These are phyloP conservation scores for Carallia brachiata DNA, from an alignment of 345 rosid genomes.

Conservation along the genomic window DNA sequence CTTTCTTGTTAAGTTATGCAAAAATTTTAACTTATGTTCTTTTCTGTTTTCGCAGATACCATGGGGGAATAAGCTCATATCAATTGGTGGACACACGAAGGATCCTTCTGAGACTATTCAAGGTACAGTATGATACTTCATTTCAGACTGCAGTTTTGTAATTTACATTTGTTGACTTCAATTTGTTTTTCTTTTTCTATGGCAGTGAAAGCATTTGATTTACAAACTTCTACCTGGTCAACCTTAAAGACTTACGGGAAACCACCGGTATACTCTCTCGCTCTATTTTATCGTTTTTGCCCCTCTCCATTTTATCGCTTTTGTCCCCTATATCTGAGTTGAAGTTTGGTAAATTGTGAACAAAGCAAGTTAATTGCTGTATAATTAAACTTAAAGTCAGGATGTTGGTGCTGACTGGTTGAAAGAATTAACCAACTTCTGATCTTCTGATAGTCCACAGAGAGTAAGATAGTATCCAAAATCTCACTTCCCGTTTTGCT, in stretches of 20 bases:
- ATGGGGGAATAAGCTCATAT: slow-evolving; percentile 88
- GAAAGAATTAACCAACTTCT: neutral
- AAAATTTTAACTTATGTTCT: neutral
- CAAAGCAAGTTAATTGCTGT: neutral
- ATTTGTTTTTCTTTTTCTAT: slow-evolving; percentile 19
- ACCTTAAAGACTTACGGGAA: slow-evolving; percentile 91
- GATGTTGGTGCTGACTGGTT: neutral
- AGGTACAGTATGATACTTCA: slow-evolving; percentile 41
- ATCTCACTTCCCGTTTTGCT: neutral
- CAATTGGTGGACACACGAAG: slow-evolving; percentile 93
- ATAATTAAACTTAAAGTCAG: neutral
- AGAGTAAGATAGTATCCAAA: neutral
- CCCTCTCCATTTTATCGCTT: slow-evolving; percentile 7
- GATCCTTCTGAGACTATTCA: slow-evolving; percentile 86
- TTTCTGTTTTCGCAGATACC: slow-evolving; percentile 56
- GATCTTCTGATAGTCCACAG: neutral
- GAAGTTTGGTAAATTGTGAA: neutral
- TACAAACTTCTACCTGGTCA: slow-evolving; percentile 74
- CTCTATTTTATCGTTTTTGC: slow-evolving; percentile 15
- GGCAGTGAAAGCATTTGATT: slow-evolving; percentile 88
- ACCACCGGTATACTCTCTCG: slow-evolving; percentile 65
- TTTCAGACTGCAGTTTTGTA: neutral
- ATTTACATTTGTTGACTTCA: neutral
- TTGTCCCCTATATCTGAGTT: neutral
- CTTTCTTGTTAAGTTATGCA: slow-evolving; percentile 14